A percentile compares a stretch with the other conserved stretches of the same genome.
Evolutionary conservation across 1,139 yeast species (phyloP).

Genomic region (Taphrina wiesneri): DNA sequence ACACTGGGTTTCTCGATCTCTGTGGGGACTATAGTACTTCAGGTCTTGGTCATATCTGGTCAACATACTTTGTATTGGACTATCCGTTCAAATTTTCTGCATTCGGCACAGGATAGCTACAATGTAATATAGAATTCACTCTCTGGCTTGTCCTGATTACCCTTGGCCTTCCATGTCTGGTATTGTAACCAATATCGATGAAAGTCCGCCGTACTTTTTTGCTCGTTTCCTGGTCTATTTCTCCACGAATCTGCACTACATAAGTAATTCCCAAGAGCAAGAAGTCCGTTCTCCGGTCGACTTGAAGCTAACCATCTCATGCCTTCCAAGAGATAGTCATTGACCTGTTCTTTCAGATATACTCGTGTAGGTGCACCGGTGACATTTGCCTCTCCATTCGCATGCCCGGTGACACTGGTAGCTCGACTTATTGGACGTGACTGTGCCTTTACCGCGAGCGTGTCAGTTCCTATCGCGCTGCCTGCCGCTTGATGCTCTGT

Average conservation of each 20-base stretch:
- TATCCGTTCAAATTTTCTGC: too few relatives aligned
- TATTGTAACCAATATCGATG: conserved; percentile 5
- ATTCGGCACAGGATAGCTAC: not conserved
- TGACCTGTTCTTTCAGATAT: conserved; percentile 72
- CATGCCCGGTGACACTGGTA: conserved; percentile 2
- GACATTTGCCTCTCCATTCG: not conserved
- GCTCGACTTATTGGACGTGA: conserved; percentile 18
- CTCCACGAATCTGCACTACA: conserved; percentile 12
- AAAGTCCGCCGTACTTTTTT: conserved; percentile 7
- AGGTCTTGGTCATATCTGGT: too few relatives aligned
- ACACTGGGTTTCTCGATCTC: too few relatives aligned
- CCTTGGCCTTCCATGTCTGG: conserved; percentile 3
- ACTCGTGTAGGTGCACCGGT: conserved; percentile 73
- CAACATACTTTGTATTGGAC: too few relatives aligned
- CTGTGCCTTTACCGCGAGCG: not conserved
- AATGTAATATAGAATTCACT: not conserved
- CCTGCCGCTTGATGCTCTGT: not conserved
- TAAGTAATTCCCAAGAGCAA: conserved; percentile 9
- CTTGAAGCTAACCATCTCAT: conserved; percentile 55
- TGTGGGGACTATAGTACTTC: too few relatives aligned
- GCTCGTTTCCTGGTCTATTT: not conserved
- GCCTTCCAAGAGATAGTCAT: conserved; percentile 68
- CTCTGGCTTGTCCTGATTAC: not conserved
- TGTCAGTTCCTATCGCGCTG: not conserved
- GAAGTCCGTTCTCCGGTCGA: conserved; percentile 22